Conservation (phyloP, 768 basidiomycete genomes). For the Amanita subjunquillea region DNA sequence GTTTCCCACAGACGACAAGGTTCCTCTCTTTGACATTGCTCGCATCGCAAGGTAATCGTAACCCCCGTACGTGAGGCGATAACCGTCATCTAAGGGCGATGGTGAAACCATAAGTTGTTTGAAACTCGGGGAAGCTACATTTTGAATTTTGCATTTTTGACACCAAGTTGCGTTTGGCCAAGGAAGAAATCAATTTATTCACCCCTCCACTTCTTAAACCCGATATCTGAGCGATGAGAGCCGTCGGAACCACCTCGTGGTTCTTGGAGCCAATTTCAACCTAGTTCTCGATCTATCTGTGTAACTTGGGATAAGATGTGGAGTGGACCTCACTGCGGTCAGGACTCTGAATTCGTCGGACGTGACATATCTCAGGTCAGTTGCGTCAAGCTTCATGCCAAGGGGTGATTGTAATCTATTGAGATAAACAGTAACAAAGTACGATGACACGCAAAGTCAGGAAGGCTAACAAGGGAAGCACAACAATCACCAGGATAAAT, state of each 20-base stretch:
- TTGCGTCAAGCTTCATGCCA: conserved; percentile 86
- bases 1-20: conserved; percentile 87
- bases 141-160: conserved; percentile 85
- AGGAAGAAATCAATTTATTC: conserved; percentile 82
- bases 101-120: neutral
- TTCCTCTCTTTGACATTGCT: conserved; percentile 82
- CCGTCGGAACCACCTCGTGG: conserved; percentile 88
- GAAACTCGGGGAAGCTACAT: conserved; percentile 39
- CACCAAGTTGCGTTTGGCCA: conserved; percentile 88
- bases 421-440: neutral
- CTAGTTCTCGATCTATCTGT: conserved; percentile 27
- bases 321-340: conserved; percentile 53
- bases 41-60: conserved; percentile 94
- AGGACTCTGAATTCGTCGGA: conserved; percentile 93
- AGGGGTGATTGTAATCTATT: neutral
- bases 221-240: conserved; percentile 85
- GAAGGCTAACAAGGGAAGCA: conserved; percentile 2
- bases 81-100: conserved; percentile 74
- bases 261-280: conserved; percentile 98
- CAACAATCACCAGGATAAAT: neutral
- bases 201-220: conserved; percentile 89
- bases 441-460: neutral
- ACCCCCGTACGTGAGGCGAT: conserved; percentile 95
- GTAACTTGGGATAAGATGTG: neutral
- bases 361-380: conserved; percentile 87